Conservation (phyloP, 306 rosid species). For the Cicer yamashitae region DNA sequence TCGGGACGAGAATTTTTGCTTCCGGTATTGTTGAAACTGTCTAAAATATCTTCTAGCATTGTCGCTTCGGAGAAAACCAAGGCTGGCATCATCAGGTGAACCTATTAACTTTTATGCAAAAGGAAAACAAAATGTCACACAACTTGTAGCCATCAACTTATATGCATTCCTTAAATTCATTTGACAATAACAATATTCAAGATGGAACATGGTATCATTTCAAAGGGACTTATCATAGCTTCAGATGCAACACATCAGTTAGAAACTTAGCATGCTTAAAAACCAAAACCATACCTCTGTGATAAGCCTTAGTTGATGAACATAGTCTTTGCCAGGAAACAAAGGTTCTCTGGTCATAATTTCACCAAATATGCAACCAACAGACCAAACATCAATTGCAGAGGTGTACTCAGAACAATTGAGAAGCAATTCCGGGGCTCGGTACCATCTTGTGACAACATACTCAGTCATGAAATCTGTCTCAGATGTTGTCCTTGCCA, state of each 20-base stretch:
- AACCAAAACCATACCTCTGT: conserved; percentile 43
- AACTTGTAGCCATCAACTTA: conserved; percentile 33
- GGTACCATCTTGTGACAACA: conserved; percentile 56
- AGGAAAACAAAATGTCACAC: conserved; percentile 48
- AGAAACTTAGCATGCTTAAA: conserved; percentile 26
- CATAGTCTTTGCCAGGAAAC: conserved; percentile 86
- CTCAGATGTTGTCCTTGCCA: conserved; percentile 76
- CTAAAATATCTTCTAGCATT: conserved; percentile 93
- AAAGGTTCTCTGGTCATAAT: conserved; percentile 81
- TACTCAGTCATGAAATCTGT: conserved; percentile 58
- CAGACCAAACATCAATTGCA: conserved; percentile 93
- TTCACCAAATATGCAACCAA: conserved; percentile 88
- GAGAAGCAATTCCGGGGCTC: conserved; percentile 64
- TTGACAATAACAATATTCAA: conserved; percentile 9
- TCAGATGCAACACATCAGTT: conserved; percentile 29
- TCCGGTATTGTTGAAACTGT: conserved; percentile 91
- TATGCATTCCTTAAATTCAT: conserved; percentile 19
- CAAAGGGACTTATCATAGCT: conserved; percentile 17
- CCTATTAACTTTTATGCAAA: conserved; percentile 78
- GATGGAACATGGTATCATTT: conserved; percentile 30
- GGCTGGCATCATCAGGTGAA: conserved; percentile 95
- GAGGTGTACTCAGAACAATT: conserved; percentile 87
- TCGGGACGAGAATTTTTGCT: conserved; percentile 83
- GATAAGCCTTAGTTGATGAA: conserved; percentile 47
- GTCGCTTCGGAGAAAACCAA: conserved; percentile 96